A percentile compares a stretch with the other conserved stretches of the same genome.
phyloP scores from a whole-genome alignment of 2,329 filamentous ascomycete species.

The Ascochyta viciae-villosae region DNA sequence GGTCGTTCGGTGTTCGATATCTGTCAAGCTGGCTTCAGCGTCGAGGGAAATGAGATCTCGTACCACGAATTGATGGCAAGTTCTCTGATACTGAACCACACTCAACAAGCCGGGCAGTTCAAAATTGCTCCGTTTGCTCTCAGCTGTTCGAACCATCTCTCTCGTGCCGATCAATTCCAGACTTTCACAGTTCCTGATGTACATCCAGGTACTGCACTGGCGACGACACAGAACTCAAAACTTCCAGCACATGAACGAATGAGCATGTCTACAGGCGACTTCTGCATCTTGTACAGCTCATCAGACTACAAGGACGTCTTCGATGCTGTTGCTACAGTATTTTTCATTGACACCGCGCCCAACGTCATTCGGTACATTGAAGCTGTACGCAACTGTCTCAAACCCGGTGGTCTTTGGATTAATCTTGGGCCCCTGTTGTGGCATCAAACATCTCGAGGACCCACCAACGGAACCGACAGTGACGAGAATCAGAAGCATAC shows the following conservation, averaged over 20 bases:
- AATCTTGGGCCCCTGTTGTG: constrained; percentile 92
- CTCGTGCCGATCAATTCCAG: constrained; percentile 75
- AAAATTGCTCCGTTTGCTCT: constrained; percentile 85
- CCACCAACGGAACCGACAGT: constrained; percentile 26
- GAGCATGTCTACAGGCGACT: constrained; percentile 94
- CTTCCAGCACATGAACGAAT: constrained; percentile 68
- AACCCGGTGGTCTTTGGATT: constrained; percentile 79
- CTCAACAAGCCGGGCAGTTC: constrained; percentile 66
- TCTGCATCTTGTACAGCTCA: constrained; percentile 81
- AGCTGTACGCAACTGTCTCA: constrained; percentile 79
- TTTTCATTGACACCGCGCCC: constrained; percentile 96
- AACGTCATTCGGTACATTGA: constrained; percentile 91
- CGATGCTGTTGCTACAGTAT: constrained; percentile 86
- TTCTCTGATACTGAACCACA: constrained; percentile 75
- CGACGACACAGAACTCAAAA: constrained; percentile 24
- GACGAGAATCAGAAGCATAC: constrained; percentile 19
- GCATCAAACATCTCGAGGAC: constrained; percentile 86
- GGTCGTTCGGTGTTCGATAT: constrained; percentile 90
- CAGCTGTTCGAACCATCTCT: constrained; percentile 84
- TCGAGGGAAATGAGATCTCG: constrained; percentile 92
- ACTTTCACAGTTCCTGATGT: constrained; percentile 81
- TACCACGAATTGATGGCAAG: constrained; percentile 95
- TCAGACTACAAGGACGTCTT: constrained; percentile 68
- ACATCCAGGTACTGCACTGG: constrained; percentile 49
- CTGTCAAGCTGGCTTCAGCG: constrained; percentile 72